Conservation (phyloP, 148 eudicot species). For the Gaultheria prostrata region DNA sequence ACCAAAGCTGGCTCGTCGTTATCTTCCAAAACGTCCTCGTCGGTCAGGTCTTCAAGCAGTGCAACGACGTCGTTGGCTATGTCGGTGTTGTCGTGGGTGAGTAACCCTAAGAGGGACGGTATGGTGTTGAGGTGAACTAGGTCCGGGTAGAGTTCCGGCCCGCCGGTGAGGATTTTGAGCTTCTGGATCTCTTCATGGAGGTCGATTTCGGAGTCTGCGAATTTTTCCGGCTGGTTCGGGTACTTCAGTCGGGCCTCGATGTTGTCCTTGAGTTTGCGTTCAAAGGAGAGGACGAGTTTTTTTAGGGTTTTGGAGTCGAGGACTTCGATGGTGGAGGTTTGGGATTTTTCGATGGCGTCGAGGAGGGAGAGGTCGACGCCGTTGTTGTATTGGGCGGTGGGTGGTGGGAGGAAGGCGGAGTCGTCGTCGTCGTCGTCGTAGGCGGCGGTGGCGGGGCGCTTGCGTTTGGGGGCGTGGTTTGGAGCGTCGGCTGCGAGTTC, state of each 20-base stretch:
- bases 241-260: slow-evolving; percentile 88
- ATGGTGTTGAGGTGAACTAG: slow-evolving; percentile 55
- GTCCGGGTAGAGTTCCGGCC: slow-evolving; percentile 82
- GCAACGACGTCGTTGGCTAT: slow-evolving; percentile 73
- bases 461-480: slow-evolving; percentile 43
- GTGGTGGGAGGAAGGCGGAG: slow-evolving; percentile 16
- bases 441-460: slow-evolving; percentile 28
- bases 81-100: slow-evolving; percentile 79
- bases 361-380: slow-evolving; percentile 77
- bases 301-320: slow-evolving; percentile 84
- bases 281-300: slow-evolving; percentile 77
- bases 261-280: slow-evolving; percentile 90
- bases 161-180: slow-evolving; percentile 78
- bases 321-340: slow-evolving; percentile 56
- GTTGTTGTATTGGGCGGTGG: slow-evolving; percentile 12
- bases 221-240: slow-evolving; percentile 80
- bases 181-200: slow-evolving; percentile 86
- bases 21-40: slow-evolving; percentile 80
- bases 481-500: slow-evolving; percentile 30
- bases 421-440: slow-evolving; percentile 4
- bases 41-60: slow-evolving; percentile 74
- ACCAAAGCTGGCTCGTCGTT: slow-evolving; percentile 74
- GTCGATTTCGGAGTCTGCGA: slow-evolving; percentile 91
- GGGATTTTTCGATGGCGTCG: slow-evolving; percentile 78
- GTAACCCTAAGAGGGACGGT: slow-evolving; percentile 57